Evolutionary conservation across 2,329 filamentous ascomycete genomes (phyloP), one percentile per base, ranked within the genome.

Genomic region (Exophiala lecanii-corni): DNA sequence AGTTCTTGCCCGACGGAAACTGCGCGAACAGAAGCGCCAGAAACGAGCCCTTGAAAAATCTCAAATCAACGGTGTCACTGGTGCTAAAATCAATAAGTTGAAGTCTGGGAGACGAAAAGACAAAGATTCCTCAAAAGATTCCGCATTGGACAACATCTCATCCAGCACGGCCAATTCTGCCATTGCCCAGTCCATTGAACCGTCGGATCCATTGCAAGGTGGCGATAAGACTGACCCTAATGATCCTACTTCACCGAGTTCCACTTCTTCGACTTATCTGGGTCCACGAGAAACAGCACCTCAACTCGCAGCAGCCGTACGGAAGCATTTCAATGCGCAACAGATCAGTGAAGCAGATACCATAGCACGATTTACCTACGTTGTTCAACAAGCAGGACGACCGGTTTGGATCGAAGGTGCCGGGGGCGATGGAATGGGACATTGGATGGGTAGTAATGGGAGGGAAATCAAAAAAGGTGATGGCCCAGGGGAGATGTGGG

Each of bases 301-400:
- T 6, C 20, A 51, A 9, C 61, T 72, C 5, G 66, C 68, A 16
- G 56, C 60, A 15, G 59, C 66, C 0, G 67, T 71, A 18, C 63
- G 69, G 35, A 70, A 68, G 50, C 69, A 72, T 47, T 72, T 72
- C 41, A 71, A 71, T 49, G 67, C 63, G 36, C 65, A 66, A 13
- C 67, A 64, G 5, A 56, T 72, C 7, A 66, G 63, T 31, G 69
- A 72, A 54, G 67, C 68, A 41, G 68, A 71, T 48, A 65, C 65
- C 2, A 69, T 72, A 46, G 68, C 68, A n/a, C 55, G 64, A 44
- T 71, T 72, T 48, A 48, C 69, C 41, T 72, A 71, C 51, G 69
- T 69, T 32, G 68, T 71, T n/a, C 64, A 66, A n/a, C 66, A 71
- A 49, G 66, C 52, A 13, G 46, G 44, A 16, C 19, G 41, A 5